phyloP scores from a whole-genome alignment of 2,329 filamentous ascomycete species.

The Pseudogymnoascus sp. region DNA sequence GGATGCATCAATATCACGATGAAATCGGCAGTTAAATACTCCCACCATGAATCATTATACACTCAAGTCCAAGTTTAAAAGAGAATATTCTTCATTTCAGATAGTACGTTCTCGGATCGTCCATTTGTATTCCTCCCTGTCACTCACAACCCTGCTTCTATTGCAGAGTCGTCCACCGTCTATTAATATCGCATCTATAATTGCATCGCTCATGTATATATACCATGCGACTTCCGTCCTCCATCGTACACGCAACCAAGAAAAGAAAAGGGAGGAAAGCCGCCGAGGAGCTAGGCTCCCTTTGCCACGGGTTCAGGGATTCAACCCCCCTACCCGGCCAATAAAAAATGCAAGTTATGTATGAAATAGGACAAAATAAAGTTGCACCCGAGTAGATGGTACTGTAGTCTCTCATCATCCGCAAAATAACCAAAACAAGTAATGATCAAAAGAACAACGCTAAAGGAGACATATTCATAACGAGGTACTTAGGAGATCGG shows the following conservation, averaged over 20 bases:
- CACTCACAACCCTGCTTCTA: background rate
- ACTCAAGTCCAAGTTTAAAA: background rate
- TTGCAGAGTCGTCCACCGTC: background rate
- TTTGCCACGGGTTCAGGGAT: background rate
- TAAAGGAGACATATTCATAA: constrained; percentile 5
- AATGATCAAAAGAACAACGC: background rate
- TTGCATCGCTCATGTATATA: constrained; percentile 2
- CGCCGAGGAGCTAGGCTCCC: background rate
- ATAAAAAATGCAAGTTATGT: constrained; percentile 1
- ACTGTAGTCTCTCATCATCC: constrained; percentile 1
- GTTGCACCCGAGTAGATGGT: background rate
- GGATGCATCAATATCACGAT: background rate
- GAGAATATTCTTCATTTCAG: constrained; percentile 5
- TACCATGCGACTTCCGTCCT: background rate
- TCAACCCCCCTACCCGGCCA: constrained; percentile 4
- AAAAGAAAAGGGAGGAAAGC: background rate
- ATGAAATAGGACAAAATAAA: background rate
- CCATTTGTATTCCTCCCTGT: background rate
- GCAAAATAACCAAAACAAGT: background rate
- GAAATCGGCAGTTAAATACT: background rate
- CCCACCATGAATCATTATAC: background rate
- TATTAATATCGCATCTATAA: constrained; percentile 3
- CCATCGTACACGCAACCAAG: background rate
- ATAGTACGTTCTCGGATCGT: background rate
- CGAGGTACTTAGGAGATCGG: background rate